Evolutionary conservation across 2,329 filamentous ascomycete genomes (phyloP).

Genomic region (Sporothrix schenckii): DNA sequence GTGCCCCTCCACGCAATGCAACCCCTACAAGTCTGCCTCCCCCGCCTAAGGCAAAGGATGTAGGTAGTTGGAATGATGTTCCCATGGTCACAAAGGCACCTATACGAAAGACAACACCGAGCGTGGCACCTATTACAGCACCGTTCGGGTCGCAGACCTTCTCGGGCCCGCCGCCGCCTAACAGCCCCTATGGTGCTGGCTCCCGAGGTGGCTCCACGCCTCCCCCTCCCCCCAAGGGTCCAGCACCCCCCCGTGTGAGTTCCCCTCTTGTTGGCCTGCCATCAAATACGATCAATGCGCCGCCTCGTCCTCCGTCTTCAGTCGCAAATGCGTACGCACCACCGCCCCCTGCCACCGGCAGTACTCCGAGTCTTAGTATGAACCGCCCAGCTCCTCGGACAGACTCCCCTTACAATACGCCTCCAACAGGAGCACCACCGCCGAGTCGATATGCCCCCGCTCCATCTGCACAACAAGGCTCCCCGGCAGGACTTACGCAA

Average conservation of each 20-base stretch:
- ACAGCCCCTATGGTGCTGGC: constrained; percentile 56
- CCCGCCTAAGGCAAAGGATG: constrained; percentile 70
- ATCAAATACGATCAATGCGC: constrained; percentile 52
- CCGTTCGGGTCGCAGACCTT: constrained; percentile 69
- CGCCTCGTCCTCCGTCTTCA: constrained; percentile 57
- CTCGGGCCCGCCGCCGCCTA: constrained; percentile 60
- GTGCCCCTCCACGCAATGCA: constrained; percentile 57
- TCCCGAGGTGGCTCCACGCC: constrained; percentile 68
- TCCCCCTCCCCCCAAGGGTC: constrained; percentile 79
- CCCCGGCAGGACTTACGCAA: constrained; percentile 41
- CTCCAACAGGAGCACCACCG: constrained; percentile 69
- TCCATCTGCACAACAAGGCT: constrained; percentile 55
- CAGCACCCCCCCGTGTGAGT: constrained; percentile 68
- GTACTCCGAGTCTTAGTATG: constrained; percentile 42
- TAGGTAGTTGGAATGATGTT: constrained; percentile 91
- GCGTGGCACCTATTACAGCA: constrained; percentile 67
- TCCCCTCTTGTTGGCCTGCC: constrained; percentile 68
- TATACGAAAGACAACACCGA: constrained; percentile 74
- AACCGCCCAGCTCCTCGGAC: constrained; percentile 68
- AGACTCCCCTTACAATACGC: constrained; percentile 82
- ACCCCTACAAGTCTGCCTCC: constrained; percentile 67
- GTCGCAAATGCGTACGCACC: constrained; percentile 68
- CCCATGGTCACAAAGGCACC: constrained; percentile 78
- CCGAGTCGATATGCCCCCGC: constrained; percentile 75
- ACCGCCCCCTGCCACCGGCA: constrained; percentile 48